A percentile compares a stretch with the other conserved stretches of the same genome.
Evolutionary conservation across 2,329 filamentous ascomycete genomes (phyloP).

Genomic region (Aspergillus sp.): DNA sequence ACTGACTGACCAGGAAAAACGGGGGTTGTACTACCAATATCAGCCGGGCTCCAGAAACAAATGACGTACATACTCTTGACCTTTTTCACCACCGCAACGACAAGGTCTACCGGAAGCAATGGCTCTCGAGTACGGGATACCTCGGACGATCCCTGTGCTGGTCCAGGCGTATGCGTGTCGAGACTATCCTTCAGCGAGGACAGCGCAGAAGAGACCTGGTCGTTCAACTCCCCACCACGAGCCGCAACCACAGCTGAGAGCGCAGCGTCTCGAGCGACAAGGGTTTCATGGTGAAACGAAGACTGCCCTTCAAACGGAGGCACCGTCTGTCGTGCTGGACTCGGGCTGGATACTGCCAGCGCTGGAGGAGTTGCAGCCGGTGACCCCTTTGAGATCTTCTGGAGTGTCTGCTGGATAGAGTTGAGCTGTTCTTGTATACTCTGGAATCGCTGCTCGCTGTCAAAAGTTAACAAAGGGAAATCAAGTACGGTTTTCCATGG

Average conservation of each 20-base stretch:
- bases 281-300: conserved; percentile 25
- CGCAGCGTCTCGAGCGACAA: conserved; percentile 24
- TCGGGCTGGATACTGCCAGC: conserved; percentile 9
- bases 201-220: conserved; percentile 23
- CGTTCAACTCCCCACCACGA: conserved; percentile 11
- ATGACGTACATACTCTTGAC: conserved; percentile 17
- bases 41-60: neutral
- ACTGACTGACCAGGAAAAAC: conserved; percentile 27
- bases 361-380: neutral
- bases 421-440: conserved; percentile 20
- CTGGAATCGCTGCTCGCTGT: conserved; percentile 20
- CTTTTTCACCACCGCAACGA: conserved; percentile 21
- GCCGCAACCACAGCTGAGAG: conserved; percentile 20
- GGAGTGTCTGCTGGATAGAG: conserved; percentile 18
- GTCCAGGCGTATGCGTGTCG: conserved; percentile 8
- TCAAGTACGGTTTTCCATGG: no score
- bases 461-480: neutral
- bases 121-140: conserved; percentile 2
- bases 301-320: conserved; percentile 27
- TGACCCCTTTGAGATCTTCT: conserved; percentile 14
- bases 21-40: conserved; percentile 21
- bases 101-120: conserved; percentile 20
- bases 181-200: conserved; percentile 20
- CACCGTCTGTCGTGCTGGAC: conserved; percentile 15
- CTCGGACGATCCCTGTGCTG: neutral